Conservation (phyloP, 352 stramenopile genomes). For the Pythium aquatile region DNA sequence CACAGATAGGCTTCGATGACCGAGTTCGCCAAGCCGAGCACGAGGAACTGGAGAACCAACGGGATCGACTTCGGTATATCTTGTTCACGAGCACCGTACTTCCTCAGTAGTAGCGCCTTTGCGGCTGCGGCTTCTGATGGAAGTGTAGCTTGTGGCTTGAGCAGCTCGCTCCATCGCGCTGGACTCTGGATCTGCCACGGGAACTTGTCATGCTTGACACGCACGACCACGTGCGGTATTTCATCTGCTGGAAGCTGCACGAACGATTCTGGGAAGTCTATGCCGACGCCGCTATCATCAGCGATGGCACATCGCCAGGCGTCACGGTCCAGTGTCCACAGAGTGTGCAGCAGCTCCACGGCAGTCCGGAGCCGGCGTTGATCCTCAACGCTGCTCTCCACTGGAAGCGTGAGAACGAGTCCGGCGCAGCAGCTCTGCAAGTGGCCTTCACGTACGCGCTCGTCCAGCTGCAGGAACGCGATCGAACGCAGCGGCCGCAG, state of each 20-base stretch:
- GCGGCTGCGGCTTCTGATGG: background rate
- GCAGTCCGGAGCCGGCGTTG: slow-evolving; percentile 4
- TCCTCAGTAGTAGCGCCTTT: background rate
- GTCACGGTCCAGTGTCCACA: slow-evolving; percentile 14
- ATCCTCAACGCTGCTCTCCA: slow-evolving; percentile 10
- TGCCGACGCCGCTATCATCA: background rate
- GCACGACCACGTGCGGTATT: slow-evolving; percentile 9
- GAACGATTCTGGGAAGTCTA: slow-evolving; percentile 3
- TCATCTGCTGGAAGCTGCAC: background rate
- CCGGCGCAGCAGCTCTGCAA: slow-evolving; percentile 11
- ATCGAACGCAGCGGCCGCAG: background rate
- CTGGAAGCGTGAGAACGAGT: slow-evolving; percentile 13
- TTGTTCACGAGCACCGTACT: background rate
- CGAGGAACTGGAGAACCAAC: slow-evolving; percentile 16
- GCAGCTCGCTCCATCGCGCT: slow-evolving; percentile 13
- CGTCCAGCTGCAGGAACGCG: background rate
- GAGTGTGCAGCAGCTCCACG: slow-evolving; percentile 15
- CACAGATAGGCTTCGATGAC: slow-evolving; percentile 12
- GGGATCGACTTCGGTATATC: background rate
- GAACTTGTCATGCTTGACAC: slow-evolving; percentile 25
- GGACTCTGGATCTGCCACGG: slow-evolving; percentile 8
- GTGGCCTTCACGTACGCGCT: slow-evolving; percentile 7
- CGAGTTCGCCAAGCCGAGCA: slow-evolving; percentile 17
- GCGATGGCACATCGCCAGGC: slow-evolving; percentile 7
- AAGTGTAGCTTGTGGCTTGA: background rate